A percentile compares a stretch with the other conserved stretches of the same genome.
phyloP scores from a whole-genome alignment of 2,329 filamentous ascomycete genomes.

The Sarocladiaceae sp. region DNA sequence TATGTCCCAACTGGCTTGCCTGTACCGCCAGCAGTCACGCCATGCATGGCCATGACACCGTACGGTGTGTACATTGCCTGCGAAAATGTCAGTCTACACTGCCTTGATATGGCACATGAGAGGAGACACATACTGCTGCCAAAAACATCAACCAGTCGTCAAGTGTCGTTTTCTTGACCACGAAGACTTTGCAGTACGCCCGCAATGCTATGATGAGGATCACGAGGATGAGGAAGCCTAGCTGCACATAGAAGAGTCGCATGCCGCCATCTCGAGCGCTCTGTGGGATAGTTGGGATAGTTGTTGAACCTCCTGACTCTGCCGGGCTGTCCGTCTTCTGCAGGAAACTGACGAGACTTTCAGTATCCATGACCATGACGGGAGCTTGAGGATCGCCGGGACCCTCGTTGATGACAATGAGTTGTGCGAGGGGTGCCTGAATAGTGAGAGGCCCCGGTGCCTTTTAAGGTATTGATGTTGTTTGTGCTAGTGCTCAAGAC shows the following conservation, averaged over 20 bases:
- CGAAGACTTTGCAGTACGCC: slow-evolving; percentile 37
- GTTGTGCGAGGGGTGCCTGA: no score
- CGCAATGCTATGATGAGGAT: slow-evolving; percentile 38
- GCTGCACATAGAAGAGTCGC: slow-evolving; percentile 18
- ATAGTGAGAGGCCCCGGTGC: no score
- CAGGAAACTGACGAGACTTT: not conserved
- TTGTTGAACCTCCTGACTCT: not conserved
- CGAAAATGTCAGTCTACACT: not conserved
- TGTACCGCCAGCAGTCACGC: slow-evolving; percentile 24
- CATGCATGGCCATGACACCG: slow-evolving; percentile 25
- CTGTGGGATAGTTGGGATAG: not conserved
- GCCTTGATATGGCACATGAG: not conserved
- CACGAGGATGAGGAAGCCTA: slow-evolving; percentile 27
- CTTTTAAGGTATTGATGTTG: no score
- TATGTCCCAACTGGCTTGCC: slow-evolving; percentile 20
- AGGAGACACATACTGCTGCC: slow-evolving; percentile 33
- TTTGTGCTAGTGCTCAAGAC: no score
- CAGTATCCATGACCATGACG: not conserved
- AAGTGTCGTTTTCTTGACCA: slow-evolving; percentile 36
- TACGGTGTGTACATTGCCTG: slow-evolving; percentile 31
- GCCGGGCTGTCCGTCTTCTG: not conserved
- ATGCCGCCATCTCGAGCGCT: slow-evolving; percentile 10
- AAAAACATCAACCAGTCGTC: slow-evolving; percentile 46
- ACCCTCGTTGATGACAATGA: not conserved
- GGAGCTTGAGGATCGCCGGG: not conserved